Evolutionary conservation across 1,139 yeast genomes (phyloP), one percentile per base, ranked within the genome.

Genomic region (Suhomyces kunorum): DNA sequence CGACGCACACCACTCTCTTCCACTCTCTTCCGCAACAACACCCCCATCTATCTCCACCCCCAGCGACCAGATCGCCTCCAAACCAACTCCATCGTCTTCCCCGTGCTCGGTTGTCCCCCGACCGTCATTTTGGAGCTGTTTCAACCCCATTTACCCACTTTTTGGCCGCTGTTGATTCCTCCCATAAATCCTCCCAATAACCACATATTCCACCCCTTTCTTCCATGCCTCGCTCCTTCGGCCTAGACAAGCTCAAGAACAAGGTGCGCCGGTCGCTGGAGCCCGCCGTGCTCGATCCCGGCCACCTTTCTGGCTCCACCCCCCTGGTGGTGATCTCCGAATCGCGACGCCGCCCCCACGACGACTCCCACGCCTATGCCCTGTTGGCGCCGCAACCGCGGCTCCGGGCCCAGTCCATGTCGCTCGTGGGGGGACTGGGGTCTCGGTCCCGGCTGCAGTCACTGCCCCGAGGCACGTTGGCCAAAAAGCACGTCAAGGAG

Each of bases 401-500:
- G 7, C 39, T 48, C 15, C 42, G 62, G 12, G 50, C 59, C 24
- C 60, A 54, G 43, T 55, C 60, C 7, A 42, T 51, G 32, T 50
- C 58, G 23, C 36, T 53, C 17, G 42, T 47, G 17, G n/a, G n/a
- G n/a, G 41, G 36, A 35, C 20, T 46, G 17, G 17, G 41, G 29
- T 52, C 42, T 30, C 39, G 47, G 8, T 49, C 56, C 2, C 39
- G 58, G n/a, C 46, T 55, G 6, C 40, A 53, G 13, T 51, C 57
- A 9, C 49, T 29, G 25, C 9, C 43, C 45, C 18, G 46, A 3
- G 16, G 41, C 13, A 28, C 26, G 12, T 20, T n/a, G n/a, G n/a
- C n/a, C n/a, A 61, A 60, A 42, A 64, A 61, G 33, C 63, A 58
- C 35, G 65, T 74, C 16, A 68, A 65, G 45, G 74, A 66, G 34